Evolutionary conservation across 2,329 filamentous ascomycete species (phyloP).

Genomic region (Ascochyta viciae-villosae): DNA sequence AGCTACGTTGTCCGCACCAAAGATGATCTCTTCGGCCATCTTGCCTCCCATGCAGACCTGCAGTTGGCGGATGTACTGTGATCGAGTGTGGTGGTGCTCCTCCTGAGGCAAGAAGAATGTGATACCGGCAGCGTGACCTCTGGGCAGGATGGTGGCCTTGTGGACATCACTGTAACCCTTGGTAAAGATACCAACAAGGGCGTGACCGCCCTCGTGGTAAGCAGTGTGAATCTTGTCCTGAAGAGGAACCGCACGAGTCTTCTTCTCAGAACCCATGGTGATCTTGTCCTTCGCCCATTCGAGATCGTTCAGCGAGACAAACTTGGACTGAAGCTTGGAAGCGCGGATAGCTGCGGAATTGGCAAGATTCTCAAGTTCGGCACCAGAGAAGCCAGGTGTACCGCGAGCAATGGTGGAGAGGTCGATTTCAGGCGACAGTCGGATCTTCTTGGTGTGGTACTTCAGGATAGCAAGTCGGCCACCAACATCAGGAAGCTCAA

Average conservation of each 20-base stretch:
- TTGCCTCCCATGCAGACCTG: slow-evolving; percentile 86
- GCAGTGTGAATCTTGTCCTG: slow-evolving; percentile 97
- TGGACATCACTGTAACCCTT: slow-evolving; percentile 80
- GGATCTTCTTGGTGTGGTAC: slow-evolving; percentile 92
- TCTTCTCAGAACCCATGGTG: slow-evolving; percentile 93
- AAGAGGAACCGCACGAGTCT: slow-evolving; percentile 85
- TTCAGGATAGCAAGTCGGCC: slow-evolving; percentile 91
- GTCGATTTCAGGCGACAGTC: slow-evolving; percentile 80
- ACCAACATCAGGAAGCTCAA: slow-evolving; percentile 89
- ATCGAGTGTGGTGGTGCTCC: slow-evolving; percentile 80
- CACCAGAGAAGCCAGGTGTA: slow-evolving; percentile 91
- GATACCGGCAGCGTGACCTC: slow-evolving; percentile 84
- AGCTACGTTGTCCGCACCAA: slow-evolving; percentile 88
- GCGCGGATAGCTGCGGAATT: slow-evolving; percentile 95
- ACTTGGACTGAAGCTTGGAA: slow-evolving; percentile 80
- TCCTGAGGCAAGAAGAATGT: slow-evolving; percentile 91
- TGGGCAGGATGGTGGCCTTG: slow-evolving; percentile 96
- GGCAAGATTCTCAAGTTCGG: slow-evolving; percentile 94
- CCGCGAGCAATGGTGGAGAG: slow-evolving; percentile 82
- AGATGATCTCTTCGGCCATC: slow-evolving; percentile 89
- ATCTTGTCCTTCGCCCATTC: slow-evolving; percentile 99
- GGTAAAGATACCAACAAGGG: slow-evolving; percentile 85
- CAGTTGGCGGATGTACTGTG: slow-evolving; percentile 80
- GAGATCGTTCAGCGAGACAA: slow-evolving; percentile 80
- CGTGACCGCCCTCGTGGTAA: slow-evolving; percentile 95